Evolutionary conservation across 2,329 filamentous ascomycete species (phyloP).

Genomic region (Aureobasidium leucospermi): DNA sequence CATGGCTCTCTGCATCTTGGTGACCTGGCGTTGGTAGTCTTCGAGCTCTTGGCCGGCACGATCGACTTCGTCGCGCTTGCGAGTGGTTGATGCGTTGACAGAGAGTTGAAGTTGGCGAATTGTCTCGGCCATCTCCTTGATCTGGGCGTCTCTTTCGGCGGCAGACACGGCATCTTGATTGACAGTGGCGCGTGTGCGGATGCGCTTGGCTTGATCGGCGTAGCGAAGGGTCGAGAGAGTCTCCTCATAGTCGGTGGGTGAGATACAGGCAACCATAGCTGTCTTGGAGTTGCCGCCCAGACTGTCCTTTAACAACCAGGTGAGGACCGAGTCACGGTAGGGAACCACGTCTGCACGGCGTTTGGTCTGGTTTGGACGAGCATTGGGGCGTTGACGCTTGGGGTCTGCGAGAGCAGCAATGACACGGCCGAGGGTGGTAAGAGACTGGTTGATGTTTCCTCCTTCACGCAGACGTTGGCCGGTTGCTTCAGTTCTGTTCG

Average conservation of each 20-base stretch:
- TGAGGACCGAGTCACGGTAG: slow-evolving; percentile 80
- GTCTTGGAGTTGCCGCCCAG: slow-evolving; percentile 96
- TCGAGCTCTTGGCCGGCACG: slow-evolving; percentile 78
- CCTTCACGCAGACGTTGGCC: slow-evolving; percentile 86
- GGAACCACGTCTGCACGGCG: slow-evolving; percentile 57
- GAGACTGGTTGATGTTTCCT: slow-evolving; percentile 97
- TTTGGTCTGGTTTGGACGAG: slow-evolving; percentile 37
- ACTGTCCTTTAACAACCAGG: slow-evolving; percentile 89
- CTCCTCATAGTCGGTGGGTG: slow-evolving; percentile 92
- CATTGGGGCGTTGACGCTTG: slow-evolving; percentile 50
- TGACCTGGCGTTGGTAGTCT: slow-evolving; percentile 87
- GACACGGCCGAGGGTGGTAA: slow-evolving; percentile 89
- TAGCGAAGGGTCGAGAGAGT: slow-evolving; percentile 93
- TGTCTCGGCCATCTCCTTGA: slow-evolving; percentile 88
- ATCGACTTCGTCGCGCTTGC: slow-evolving; percentile 65
- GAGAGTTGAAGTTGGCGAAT: slow-evolving; percentile 79
- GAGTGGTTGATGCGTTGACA: slow-evolving; percentile 50
- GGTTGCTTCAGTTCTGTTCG: slow-evolving; percentile 91
- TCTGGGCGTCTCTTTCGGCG: slow-evolving; percentile 89
- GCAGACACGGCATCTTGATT: slow-evolving; percentile 93
- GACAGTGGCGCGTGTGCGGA: slow-evolving; percentile 86
- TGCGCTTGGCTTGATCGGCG: slow-evolving; percentile 94
- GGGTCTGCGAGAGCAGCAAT: slow-evolving; percentile 80
- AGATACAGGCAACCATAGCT: slow-evolving; percentile 97
- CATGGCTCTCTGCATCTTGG: slow-evolving; percentile 89